A percentile compares a stretch with the other conserved stretches of the same genome.
These are phyloP conservation scores for Puccinia novopanici DNA, from an alignment of 1,284 basidiomycete genomes.

Conservation along the genomic window DNA sequence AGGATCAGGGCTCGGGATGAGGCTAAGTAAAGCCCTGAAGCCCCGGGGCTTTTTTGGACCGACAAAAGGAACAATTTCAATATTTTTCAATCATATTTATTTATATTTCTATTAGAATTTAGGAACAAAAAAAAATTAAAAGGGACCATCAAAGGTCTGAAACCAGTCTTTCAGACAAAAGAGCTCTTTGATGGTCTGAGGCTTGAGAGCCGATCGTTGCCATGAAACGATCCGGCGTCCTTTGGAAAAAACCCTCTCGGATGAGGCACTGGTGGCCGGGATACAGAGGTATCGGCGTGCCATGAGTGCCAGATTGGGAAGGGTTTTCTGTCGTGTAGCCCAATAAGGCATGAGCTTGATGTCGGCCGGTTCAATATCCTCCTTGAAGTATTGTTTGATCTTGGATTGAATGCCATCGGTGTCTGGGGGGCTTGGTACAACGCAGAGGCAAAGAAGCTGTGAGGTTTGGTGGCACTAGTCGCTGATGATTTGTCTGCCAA, in stretches of 20 bases:
- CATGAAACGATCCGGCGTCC: neutral
- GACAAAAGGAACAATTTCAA: no score
- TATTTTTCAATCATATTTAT: no score
- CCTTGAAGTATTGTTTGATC: neutral
- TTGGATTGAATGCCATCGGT: neutral
- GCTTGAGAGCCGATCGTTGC: neutral
- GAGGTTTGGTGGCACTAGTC: no score
- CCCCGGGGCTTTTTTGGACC: no score
- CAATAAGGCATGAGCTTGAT: neutral
- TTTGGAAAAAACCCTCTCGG: conserved; percentile 10
- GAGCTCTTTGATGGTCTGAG: neutral
- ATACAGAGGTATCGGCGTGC: neutral
- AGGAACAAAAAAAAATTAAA: no score
- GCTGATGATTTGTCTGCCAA: no score
- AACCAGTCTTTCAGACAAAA: neutral
- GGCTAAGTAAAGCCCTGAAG: no score
- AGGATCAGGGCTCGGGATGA: no score
- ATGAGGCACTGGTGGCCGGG: conserved; percentile 12
- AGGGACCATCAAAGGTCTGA: no score
- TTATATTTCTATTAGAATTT: no score
- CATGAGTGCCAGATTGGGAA: neutral
- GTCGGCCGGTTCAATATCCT: neutral
- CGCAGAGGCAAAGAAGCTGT: neutral
- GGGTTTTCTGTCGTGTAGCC: neutral
- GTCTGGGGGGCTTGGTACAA: neutral